Evolutionary conservation across 306 rosid genomes (phyloP), one percentile per base, ranked within the genome.

Genomic region (Quercus suber): DNA sequence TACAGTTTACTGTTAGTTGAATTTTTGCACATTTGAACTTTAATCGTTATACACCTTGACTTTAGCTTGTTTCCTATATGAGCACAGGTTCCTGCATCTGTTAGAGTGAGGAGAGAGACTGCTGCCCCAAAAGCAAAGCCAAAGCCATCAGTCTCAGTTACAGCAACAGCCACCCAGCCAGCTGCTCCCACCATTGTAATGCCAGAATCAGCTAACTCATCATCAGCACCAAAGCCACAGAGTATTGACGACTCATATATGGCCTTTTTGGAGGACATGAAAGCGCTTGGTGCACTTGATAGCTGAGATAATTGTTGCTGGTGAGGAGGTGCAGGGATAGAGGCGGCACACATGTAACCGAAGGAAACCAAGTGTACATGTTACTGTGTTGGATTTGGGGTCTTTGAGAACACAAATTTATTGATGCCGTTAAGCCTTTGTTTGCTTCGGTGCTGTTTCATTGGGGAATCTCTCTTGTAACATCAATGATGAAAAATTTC

Each of bases 221-320:
- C 93, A 28, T 83, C 93, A 55, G 91, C 89, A 69, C 83, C 89
- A 49, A 96, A 88, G 91, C 78, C 84, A 75, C 92, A 43, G 82
- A 86, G 92, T 86, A 88, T 89, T 68, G 94, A 91, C 61, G 93
- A 90, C 87, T 95, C 93, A 0, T 91, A 86, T 45, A 59, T 80
- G 59, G 97, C 94, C 69, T 95, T 91, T 88, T 78, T 93, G 75
- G 97, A 95, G 86, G 95, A 91, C 86, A 91, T 90, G 91, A 90
- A 91, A 80, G 93, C 91, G 51, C 93, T 89, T 76, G 97, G 98
- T 56, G 97, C 99, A 56, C 97, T 96, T 79, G 98, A 91, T 76
- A 79, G 87, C 71, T 89, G 89, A 90, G 82, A 67, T n/a, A 19
- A 21, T 57, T 12, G 60, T 30, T 5, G 45, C 55, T 76, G 56